A percentile compares a stretch with the other conserved stretches of the same genome.
These are phyloP conservation scores for Iris macrosiphon DNA, from an alignment of 106 monocot genomes.

Conservation along the genomic window DNA sequence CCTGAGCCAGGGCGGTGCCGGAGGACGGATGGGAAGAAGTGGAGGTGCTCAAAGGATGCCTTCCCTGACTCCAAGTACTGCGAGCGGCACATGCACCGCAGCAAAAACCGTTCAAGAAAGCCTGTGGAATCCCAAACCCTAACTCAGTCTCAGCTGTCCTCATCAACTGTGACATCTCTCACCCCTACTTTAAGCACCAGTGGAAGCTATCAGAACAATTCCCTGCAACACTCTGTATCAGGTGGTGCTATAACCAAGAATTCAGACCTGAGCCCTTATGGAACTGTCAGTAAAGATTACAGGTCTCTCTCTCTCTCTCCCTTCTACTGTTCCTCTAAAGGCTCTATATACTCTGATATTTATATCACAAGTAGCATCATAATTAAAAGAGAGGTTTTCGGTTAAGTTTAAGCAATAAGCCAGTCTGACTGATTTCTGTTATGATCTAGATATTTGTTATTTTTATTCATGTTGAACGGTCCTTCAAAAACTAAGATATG, in stretches of 20 bases:
- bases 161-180: constrained; percentile 35
- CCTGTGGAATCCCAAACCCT: constrained; percentile 68
- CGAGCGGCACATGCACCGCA: constrained; percentile 87
- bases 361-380: too few relatives aligned
- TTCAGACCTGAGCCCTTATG: constrained; percentile 13
- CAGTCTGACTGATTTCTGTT: too few relatives aligned
- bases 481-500: too few relatives aligned
- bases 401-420: too few relatives aligned
- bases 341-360: too few relatives aligned
- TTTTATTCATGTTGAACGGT: too few relatives aligned
- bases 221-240: constrained; percentile 7
- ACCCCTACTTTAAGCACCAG: constrained; percentile 6
- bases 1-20: constrained; percentile 77
- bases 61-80: constrained; percentile 84
- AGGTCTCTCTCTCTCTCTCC: constrained; percentile 14
- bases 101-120: constrained; percentile 91
- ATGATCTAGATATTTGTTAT: too few relatives aligned
- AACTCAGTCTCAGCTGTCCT: constrained; percentile 37
- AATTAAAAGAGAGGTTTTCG: too few relatives aligned
- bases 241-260: constrained; percentile 4
- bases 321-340: neutral
- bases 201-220: constrained; percentile 7
- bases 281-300: constrained; percentile 11
- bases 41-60: constrained; percentile 82
- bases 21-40: constrained; percentile 81